A percentile compares a stretch with the other conserved stretches of the same genome.
These are phyloP conservation scores for Epichloe glyceriae DNA, from an alignment of 2,329 filamentous ascomycete species.

Conservation along the genomic window DNA sequence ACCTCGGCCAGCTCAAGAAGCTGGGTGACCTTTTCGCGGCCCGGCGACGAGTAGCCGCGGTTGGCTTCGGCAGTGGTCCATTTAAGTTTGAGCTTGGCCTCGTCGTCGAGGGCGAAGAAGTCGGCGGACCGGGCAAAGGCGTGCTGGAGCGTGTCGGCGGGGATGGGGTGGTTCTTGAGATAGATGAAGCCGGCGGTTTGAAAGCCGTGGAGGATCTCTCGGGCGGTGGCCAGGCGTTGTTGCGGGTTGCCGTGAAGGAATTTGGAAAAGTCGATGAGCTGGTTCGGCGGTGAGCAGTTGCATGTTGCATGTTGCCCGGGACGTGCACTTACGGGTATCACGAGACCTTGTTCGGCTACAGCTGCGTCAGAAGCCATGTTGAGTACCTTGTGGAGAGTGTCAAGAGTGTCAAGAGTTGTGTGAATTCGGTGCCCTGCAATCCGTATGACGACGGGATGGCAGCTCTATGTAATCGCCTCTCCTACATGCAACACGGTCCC, in stretches of 20 bases:
- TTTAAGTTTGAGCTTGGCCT: constrained; percentile 50
- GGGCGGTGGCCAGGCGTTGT: constrained; percentile 51
- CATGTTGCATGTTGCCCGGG: too few species aligned
- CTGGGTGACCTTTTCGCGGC: constrained; percentile 57
- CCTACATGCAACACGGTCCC: background rate
- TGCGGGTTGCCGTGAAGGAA: constrained; percentile 52
- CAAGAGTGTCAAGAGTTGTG: too few species aligned
- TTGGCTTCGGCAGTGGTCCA: constrained; percentile 66
- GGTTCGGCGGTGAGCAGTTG: background rate
- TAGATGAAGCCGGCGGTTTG: constrained; percentile 83
- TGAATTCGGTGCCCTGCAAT: too few species aligned
- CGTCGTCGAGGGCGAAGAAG: constrained; percentile 54
- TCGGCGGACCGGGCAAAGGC: constrained; percentile 55
- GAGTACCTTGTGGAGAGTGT: background rate
- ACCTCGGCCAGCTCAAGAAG: constrained; percentile 42
- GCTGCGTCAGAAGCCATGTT: constrained; percentile 25
- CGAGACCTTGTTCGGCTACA: constrained; percentile 37
- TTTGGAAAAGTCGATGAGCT: constrained; percentile 47
- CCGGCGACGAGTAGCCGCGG: constrained; percentile 57
- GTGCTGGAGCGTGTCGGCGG: constrained; percentile 40
- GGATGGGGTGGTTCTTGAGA: constrained; percentile 65
- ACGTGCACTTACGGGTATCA: constrained; percentile 36
- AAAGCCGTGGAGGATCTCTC: constrained; percentile 66
- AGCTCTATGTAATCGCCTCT: too few species aligned
- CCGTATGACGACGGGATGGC: too few species aligned